These are phyloP conservation scores for Lathyrus oleraceus DNA, from an alignment of 306 rosid genomes.

Conservation along the genomic window DNA sequence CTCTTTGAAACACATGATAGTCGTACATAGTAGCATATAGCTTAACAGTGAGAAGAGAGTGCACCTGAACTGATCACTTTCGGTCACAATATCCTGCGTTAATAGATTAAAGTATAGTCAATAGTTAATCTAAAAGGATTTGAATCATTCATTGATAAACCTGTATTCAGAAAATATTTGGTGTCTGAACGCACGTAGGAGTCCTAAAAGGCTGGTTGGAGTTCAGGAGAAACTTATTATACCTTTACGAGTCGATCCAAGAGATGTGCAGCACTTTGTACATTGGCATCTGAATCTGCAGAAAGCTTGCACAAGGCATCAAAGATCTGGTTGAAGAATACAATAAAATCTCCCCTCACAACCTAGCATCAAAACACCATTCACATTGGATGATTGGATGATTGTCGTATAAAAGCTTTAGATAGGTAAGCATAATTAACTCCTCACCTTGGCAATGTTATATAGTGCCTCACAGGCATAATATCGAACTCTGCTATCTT, in stretches of 20 bases:
- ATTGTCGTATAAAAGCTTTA: constrained; percentile 21
- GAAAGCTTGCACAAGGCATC: constrained; percentile 99
- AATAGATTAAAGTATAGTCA: constrained; percentile 37
- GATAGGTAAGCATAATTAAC: constrained; percentile 31
- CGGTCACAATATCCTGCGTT: constrained; percentile 96
- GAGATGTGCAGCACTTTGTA: constrained; percentile 98
- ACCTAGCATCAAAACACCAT: constrained; percentile 61
- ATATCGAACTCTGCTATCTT: constrained; percentile 98
- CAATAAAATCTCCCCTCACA: constrained; percentile 95
- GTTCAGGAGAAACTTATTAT: constrained; percentile 21
- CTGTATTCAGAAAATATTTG: constrained; percentile 12
- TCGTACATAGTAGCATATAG: constrained; percentile 29
- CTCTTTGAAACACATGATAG: constrained; percentile 15
- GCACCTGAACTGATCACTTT: constrained; percentile 98
- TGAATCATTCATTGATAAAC: constrained; percentile 28
- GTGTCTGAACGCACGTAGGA: background rate
- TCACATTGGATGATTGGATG: constrained; percentile 38
- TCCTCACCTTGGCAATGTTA: constrained; percentile 93
- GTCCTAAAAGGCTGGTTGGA: background rate
- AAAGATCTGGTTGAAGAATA: constrained; percentile 93
- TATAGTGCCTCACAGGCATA: constrained; percentile 98
- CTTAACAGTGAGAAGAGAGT: constrained; percentile 34
- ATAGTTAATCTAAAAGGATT: constrained; percentile 35
- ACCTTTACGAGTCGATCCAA: constrained; percentile 98
- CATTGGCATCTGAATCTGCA: constrained; percentile 92